Conservation (phyloP, 805 yeast genomes). For the Candida khao-thaluensis region DNA sequence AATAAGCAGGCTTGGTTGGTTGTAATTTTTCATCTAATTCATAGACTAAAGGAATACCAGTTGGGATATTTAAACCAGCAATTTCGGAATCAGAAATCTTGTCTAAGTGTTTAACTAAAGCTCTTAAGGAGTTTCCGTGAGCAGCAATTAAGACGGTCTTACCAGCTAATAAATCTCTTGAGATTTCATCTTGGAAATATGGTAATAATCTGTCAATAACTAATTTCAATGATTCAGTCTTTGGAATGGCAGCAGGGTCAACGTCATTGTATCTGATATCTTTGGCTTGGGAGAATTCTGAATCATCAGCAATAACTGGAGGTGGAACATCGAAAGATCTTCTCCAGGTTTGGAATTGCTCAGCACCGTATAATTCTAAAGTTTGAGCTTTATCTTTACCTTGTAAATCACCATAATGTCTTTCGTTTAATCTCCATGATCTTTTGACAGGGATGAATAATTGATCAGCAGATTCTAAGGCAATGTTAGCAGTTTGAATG, state of each 20-base stretch:
- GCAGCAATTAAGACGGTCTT: conserved; percentile 94
- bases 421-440: conserved; percentile 97
- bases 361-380: conserved; percentile 81
- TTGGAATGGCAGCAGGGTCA: conserved; percentile 85
- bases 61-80: conserved; percentile 94
- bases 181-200: conserved; percentile 91
- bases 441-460: conserved; percentile 88
- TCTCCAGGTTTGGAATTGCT: conserved; percentile 95
- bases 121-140: conserved; percentile 98
- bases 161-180: conserved; percentile 77
- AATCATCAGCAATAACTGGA: conserved; percentile 75
- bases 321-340: conserved; percentile 97
- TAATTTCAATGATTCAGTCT: conserved; percentile 90
- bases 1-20: conserved; percentile 92
- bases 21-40: conserved; percentile 84
- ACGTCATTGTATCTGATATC: conserved; percentile 83
- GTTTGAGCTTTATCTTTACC: conserved; percentile 98
- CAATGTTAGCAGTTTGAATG: conserved; percentile 95
- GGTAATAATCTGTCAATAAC: conserved; percentile 96
- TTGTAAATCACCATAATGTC: conserved; percentile 98
- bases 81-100: conserved; percentile 87
- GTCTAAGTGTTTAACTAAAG: conserved; percentile 93
- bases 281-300: conserved; percentile 79
- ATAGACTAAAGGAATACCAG: conserved; percentile 97
- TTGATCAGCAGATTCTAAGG: conserved; percentile 84